phyloP scores from a whole-genome alignment of 768 basidiomycete genomes.

The Filobasidium wieringae region DNA sequence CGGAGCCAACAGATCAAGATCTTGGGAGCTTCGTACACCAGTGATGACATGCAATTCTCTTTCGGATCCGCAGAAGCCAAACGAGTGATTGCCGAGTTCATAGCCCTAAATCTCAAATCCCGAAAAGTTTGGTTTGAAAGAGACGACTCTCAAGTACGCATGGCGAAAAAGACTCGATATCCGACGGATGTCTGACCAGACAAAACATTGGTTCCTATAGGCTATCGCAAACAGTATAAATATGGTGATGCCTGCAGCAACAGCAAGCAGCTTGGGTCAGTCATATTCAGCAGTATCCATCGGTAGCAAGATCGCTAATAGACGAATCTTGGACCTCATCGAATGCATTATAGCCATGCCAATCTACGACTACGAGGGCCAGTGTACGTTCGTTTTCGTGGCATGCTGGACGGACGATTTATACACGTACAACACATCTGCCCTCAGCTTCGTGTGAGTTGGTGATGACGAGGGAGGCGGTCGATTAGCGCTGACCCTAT shows the following conservation, averaged over 20 bases:
- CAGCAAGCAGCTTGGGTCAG: conserved; percentile 11
- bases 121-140: conserved; percentile 32
- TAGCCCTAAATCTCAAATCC: conserved; percentile 30
- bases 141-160: conserved; percentile 27
- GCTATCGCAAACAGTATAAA: conserved; percentile 12
- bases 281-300: not conserved
- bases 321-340: not conserved
- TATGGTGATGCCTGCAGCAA: conserved; percentile 10
- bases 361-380: conserved; percentile 34
- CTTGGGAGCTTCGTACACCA: conserved; percentile 23
- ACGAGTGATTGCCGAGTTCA: conserved; percentile 33
- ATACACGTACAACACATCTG: conserved; percentile 30
- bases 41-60: conserved; percentile 29
- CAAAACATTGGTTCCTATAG: not conserved
- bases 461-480: not conserved
- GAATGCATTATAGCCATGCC: conserved; percentile 23
- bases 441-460: conserved; percentile 29
- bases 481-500: not conserved
- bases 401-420: conserved; percentile 35
- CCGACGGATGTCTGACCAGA: not conserved
- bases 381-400: conserved; percentile 31
- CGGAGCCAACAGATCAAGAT: conserved; percentile 24
- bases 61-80: conserved; percentile 25
- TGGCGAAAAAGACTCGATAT: not conserved
- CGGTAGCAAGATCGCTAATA: not conserved